These are phyloP conservation scores for Magnaporthiopsis poae DNA, from an alignment of 2,329 filamentous ascomycete genomes.

Conservation along the genomic window DNA sequence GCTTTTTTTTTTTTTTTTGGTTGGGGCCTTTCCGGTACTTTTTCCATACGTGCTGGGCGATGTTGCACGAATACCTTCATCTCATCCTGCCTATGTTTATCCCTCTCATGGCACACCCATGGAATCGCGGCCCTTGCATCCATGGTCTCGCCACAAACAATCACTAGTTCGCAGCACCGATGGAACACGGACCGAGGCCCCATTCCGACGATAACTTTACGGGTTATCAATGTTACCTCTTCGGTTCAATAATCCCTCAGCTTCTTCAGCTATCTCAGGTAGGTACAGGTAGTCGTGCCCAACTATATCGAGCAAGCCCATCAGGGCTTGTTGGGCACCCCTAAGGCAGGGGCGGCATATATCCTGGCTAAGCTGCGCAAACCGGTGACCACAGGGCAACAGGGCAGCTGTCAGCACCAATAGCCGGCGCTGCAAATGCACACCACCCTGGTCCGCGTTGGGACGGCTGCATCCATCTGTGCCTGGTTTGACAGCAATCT, in stretches of 20 bases:
- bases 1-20: background rate
- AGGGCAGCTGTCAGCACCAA: background rate
- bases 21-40: too few species aligned
- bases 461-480: background rate
- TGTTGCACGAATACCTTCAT: too few species aligned
- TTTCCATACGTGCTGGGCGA: too few species aligned
- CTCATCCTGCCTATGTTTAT: too few species aligned
- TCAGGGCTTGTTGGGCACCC: background rate
- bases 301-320: background rate
- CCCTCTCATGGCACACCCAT: background rate
- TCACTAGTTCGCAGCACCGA: background rate
- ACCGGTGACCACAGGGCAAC: background rate
- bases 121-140: background rate
- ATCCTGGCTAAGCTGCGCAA: background rate
- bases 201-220: conserved; percentile 4
- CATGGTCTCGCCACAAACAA: background rate
- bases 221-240: background rate
- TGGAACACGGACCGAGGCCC: background rate
- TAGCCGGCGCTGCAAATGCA: background rate
- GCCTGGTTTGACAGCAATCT: too few species aligned
- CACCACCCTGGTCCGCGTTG: background rate
- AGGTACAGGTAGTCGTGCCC: background rate
- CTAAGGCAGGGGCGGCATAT: background rate
- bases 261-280: background rate
- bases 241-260: background rate